Percentiles rank a stretch among this genome's conserved stretches.
These are phyloP conservation scores for Alternaria metachromatica DNA, from an alignment of 2,329 filamentous ascomycete species.

Conservation along the genomic window DNA sequence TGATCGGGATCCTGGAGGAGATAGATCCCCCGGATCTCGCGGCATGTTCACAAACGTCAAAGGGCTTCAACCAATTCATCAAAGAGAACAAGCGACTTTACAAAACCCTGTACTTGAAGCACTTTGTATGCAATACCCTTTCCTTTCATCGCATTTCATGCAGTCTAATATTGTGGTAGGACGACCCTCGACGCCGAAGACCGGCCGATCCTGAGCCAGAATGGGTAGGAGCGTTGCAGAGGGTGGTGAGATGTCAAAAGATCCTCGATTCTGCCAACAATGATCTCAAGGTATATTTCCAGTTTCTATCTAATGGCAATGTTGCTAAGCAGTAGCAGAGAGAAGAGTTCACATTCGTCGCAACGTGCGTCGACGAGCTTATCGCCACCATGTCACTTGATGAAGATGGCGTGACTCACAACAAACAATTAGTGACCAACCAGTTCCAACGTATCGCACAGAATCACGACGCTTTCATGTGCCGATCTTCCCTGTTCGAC, in stretches of 20 bases:
- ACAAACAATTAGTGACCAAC: constrained; percentile 46
- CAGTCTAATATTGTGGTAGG: constrained; percentile 37
- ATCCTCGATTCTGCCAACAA: constrained; percentile 53
- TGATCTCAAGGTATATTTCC: constrained; percentile 47
- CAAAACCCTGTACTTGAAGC: constrained; percentile 66
- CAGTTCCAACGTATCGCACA: constrained; percentile 53
- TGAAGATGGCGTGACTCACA: constrained; percentile 54
- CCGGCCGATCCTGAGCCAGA: constrained; percentile 35
- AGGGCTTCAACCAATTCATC: constrained; percentile 60
- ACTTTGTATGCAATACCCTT: constrained; percentile 54
- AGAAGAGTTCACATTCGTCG: constrained; percentile 44
- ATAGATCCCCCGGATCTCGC: constrained; percentile 41
- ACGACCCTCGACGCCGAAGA: constrained; percentile 44
- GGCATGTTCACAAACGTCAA: constrained; percentile 38
- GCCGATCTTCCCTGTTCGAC: constrained; percentile 64
- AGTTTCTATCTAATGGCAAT: background rate
- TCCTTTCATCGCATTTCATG: too few relatives aligned
- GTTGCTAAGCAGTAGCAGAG: constrained; percentile 20
- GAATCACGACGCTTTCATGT: constrained; percentile 67
- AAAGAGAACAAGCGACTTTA: constrained; percentile 65
- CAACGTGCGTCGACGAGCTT: constrained; percentile 51
- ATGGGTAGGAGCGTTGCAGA: constrained; percentile 42
- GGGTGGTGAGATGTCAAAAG: constrained; percentile 47
- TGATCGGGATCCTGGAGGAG: constrained; percentile 45
- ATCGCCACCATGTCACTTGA: constrained; percentile 47